These are phyloP conservation scores for Fagus sylvatica DNA, from an alignment of 306 rosid genomes.

Conservation along the genomic window DNA sequence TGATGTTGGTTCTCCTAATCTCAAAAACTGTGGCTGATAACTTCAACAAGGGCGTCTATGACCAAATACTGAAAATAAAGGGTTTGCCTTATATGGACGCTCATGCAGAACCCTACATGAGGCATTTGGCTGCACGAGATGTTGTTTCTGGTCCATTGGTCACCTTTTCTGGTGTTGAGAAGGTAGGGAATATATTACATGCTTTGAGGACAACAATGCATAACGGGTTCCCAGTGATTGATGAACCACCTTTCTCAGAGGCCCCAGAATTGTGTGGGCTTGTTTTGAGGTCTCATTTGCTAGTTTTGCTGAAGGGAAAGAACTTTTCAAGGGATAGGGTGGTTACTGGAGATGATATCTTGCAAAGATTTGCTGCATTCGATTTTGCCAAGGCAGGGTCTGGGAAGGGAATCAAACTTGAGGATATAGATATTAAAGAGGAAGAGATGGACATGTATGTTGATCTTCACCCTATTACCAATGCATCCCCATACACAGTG, in stretches of 20 bases:
- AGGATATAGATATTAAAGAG: slow-evolving; percentile 59
- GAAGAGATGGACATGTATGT: slow-evolving; percentile 86
- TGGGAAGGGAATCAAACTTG: slow-evolving; percentile 78
- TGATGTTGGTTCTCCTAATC: slow-evolving; percentile 75
- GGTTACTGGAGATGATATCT: slow-evolving; percentile 23
- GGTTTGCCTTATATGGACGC: slow-evolving; percentile 91
- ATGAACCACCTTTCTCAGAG: slow-evolving; percentile 74
- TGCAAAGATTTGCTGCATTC: slow-evolving; percentile 40
- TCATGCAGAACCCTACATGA: slow-evolving; percentile 90
- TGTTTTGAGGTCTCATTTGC: slow-evolving; percentile 82
- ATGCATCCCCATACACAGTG: slow-evolving; percentile 81
- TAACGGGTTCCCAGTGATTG: slow-evolving; percentile 92
- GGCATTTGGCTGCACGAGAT: slow-evolving; percentile 62
- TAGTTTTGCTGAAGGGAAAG: slow-evolving; percentile 74
- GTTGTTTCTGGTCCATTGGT: slow-evolving; percentile 82
- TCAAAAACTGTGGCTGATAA: slow-evolving; percentile 79
- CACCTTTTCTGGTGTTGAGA: slow-evolving; percentile 68
- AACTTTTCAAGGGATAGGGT: slow-evolving; percentile 48
- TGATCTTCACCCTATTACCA: slow-evolving; percentile 80
- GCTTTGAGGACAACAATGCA: slow-evolving; percentile 65
- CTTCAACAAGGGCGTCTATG: slow-evolving; percentile 88
- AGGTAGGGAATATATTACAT: slow-evolving; percentile 59
- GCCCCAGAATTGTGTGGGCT: slow-evolving; percentile 76
- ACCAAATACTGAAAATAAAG: slow-evolving; percentile 72
- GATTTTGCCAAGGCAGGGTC: slow-evolving; percentile 87